These are phyloP conservation scores for Carex parvula DNA, from an alignment of 176 grass and related monocot species.

Conservation along the genomic window DNA sequence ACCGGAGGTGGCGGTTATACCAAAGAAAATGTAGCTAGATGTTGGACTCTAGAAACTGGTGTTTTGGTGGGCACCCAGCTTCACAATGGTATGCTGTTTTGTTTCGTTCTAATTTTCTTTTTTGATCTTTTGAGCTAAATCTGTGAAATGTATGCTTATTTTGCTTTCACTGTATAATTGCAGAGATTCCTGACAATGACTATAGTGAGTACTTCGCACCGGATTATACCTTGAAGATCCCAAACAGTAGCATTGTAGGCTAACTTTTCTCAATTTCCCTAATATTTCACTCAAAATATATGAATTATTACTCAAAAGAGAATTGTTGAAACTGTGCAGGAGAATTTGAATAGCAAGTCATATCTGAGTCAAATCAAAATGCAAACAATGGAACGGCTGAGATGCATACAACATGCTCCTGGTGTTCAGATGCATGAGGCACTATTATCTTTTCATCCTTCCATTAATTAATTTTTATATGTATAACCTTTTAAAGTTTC, in stretches of 20 bases:
- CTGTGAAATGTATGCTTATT: not conserved
- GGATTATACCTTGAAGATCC: slow-evolving; percentile 81
- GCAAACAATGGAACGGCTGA: slow-evolving; percentile 87
- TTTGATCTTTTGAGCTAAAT: slow-evolving; percentile 8
- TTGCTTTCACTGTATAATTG: slow-evolving; percentile 13
- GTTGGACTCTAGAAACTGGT: slow-evolving; percentile 99
- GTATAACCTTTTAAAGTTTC: not conserved
- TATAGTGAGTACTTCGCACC: slow-evolving; percentile 90
- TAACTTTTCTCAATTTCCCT: slow-evolving; percentile 20
- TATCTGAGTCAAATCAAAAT: slow-evolving; percentile 93
- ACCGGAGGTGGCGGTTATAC: slow-evolving; percentile 97
- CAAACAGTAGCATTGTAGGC: slow-evolving; percentile 71
- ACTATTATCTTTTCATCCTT: slow-evolving; percentile 4
- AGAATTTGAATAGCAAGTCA: slow-evolving; percentile 89
- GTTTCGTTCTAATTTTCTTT: slow-evolving; percentile 15
- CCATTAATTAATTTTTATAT: slow-evolving; percentile 11
- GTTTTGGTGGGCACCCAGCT: slow-evolving; percentile 80
- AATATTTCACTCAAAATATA: slow-evolving; percentile 11
- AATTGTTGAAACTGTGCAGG: slow-evolving; percentile 47
- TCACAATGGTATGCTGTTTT: slow-evolving; percentile 57
- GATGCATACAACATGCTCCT: slow-evolving; percentile 92
- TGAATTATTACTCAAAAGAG: slow-evolving; percentile 3
- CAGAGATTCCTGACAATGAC: slow-evolving; percentile 95
- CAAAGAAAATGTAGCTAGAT: slow-evolving; percentile 98
- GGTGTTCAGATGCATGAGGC: slow-evolving; percentile 99